Evolutionary conservation across 1,139 yeast genomes (phyloP), one percentile per base, ranked within the genome.

Genomic region (Taphrina populina): DNA sequence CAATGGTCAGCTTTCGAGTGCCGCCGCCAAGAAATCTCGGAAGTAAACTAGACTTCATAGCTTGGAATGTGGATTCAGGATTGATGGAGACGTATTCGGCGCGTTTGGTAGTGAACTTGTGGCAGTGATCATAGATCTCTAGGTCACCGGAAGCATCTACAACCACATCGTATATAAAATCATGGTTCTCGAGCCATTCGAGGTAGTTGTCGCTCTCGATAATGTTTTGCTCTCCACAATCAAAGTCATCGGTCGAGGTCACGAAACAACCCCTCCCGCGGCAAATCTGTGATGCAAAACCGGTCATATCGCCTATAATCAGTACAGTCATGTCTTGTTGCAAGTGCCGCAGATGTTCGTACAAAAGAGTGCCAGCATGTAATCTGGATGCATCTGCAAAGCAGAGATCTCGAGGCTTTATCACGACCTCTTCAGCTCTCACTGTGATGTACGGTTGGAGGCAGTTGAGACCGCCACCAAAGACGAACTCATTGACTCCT

Each of bases 21-120:
- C 54, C 54, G 10, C 54, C 54, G 13, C 54, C 54, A 6, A 49
- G 34, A 29, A 49, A 37, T n/a, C 44, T 41, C n/a, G 54, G 54
- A 30, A 49, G 20, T 6, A 49, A 6, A 20, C 36, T 32, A 11
- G 54, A 32, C 36, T 23, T 39, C 7, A 21, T 29, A 7, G 46
- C 54, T 32, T 49, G 46, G 6, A 49, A 11, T 2, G 54, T 5
- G 20, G 26, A 26, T 32, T 27, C 39, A 11, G 54, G 54, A 32
- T 49, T 39, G 17, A 49, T 32, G 11, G 46, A 39, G 39, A 49
- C 32, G 27, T 49, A 49, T 21, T 37, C 46, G 15, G 54, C 54
- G 5, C 39, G 10, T 17, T 32, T 40, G 15, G 40, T 33, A 8
- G 46, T 49, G 21, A 49, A 49, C 10, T 37, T 40, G 23, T 49